phyloP scores from a whole-genome alignment of 2,329 filamentous ascomycete genomes.

The Venturia effusa region DNA sequence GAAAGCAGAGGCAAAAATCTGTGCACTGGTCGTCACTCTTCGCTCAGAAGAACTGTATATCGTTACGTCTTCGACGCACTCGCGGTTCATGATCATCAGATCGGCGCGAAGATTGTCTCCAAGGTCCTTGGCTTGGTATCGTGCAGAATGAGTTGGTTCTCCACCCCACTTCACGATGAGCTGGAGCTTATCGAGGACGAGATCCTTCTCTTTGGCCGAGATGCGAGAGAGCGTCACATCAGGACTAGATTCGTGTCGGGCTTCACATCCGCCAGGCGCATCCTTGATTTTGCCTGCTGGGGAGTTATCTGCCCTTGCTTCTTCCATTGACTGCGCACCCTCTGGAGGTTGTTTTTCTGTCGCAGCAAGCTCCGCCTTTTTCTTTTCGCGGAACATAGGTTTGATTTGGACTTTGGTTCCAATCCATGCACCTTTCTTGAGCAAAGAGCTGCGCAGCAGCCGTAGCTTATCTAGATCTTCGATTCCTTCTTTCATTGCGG shows the following conservation, averaged over 20 bases:
- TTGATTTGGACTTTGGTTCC: slow-evolving; percentile 99
- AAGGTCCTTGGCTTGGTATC: slow-evolving; percentile 91
- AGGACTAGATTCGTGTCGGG: slow-evolving; percentile 6
- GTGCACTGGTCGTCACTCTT: slow-evolving; percentile 87
- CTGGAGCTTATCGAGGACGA: slow-evolving; percentile 91
- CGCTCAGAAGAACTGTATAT: slow-evolving; percentile 95
- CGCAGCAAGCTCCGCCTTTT: slow-evolving; percentile 4
- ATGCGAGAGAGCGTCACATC: slow-evolving; percentile 64
- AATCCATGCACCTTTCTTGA: slow-evolving; percentile 87
- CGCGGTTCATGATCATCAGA: slow-evolving; percentile 80
- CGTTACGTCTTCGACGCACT: slow-evolving; percentile 82
- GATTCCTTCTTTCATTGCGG: slow-evolving; percentile 64
- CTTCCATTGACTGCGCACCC: neutral
- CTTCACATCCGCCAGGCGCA: neutral
- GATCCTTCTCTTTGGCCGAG: slow-evolving; percentile 82
- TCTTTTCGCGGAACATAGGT: slow-evolving; percentile 81
- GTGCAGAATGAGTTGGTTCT: slow-evolving; percentile 91
- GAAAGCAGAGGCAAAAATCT: slow-evolving; percentile 90
- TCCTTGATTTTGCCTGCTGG: neutral
- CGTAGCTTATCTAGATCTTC: slow-evolving; percentile 85
- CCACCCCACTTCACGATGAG: slow-evolving; percentile 99
- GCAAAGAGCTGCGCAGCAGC: slow-evolving; percentile 71
- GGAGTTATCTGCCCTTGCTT: neutral
- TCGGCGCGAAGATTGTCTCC: slow-evolving; percentile 95
- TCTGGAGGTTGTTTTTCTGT: neutral